Base-by-base conservation (phyloP, 352 stramenopile genomes). In the Globisporangium cederbergense region DNA sequence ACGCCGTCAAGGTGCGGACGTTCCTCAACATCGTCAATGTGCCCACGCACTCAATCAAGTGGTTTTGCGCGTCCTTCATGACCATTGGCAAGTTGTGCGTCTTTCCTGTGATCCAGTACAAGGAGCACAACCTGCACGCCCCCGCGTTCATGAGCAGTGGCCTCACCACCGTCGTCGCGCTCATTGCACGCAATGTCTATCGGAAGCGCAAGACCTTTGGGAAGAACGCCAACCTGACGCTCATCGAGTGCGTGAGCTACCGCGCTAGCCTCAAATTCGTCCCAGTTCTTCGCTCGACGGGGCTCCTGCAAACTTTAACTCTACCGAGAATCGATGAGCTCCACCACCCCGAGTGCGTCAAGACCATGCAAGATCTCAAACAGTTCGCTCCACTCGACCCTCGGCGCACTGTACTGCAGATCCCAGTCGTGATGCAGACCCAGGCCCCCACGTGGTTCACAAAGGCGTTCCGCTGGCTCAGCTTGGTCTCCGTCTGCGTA, bases 241-340 rank as follows among this genome's bases (percentile, higher is more conserved):
- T 62, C 8, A 52, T 66, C 42, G 50, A 62, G 40, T 70, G 64
- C 45, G 64, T 60, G 20, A 43, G 34, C n/a, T 70, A 66, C n/a
- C 43, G 45, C 3, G 53, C 60, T 5, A 36, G 61, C 28, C 60
- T 66, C 7, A 30, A 61, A 51, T 68, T 42, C 45, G n/a, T 42
- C 11, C 28, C 10, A 18, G 20, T 8, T 8, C n/a, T 8, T 8
- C n/a, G 43, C 30, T 34, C 47, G 18, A 25, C 22, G 22, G 10
- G 14, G 13, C 52, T 28, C 14, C 46, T 18, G 3, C 46, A 20
- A 25, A 11, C 18, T 5, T 28, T 4, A n/a, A n/a, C 45, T 14
- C 46, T 52, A 9, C 46, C 20, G 8, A 52, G 20, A 8, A 52
- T 52, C 46, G 9, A 52, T 20, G 46, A 52, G 11, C 2, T 52